These are phyloP conservation scores for Backusella macrospora DNA, from an alignment of 192 early-diverging fungal species.

Conservation along the genomic window DNA sequence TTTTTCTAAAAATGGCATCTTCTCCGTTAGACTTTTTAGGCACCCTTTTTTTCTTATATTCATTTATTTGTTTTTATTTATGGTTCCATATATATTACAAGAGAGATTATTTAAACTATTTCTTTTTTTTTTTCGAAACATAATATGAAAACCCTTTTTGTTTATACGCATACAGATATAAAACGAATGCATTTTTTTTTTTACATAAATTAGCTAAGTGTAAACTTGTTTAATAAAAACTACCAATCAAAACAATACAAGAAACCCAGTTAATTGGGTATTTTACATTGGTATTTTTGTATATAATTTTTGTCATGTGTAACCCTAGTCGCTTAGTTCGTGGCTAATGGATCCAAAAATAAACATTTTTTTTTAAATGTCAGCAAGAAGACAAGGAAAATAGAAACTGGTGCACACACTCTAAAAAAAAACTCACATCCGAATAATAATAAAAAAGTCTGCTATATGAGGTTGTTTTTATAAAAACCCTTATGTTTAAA, in stretches of 20 bases:
- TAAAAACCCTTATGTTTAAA: too few species aligned
- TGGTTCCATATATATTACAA: neutral
- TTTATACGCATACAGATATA: neutral
- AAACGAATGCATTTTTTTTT: neutral
- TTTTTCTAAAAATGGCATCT: conserved; percentile 8
- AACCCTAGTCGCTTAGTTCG: neutral
- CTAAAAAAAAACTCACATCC: too few species aligned
- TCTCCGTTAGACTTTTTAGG: neutral
- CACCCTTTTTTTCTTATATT: neutral
- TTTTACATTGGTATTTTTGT: neutral
- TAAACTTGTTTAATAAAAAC: neutral
- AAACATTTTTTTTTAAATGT: neutral
- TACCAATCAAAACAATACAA: neutral
- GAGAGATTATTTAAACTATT: neutral
- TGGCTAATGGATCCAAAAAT: conserved; percentile 17
- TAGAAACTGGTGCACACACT: too few species aligned
- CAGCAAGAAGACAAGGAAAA: too few species aligned
- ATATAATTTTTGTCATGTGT: neutral
- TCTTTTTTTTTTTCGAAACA: too few species aligned
- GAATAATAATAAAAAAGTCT: too few species aligned
- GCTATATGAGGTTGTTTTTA: too few species aligned
- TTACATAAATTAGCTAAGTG: too few species aligned
- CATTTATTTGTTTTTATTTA: neutral
- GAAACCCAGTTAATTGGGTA: neutral
- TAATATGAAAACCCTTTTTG: too few species aligned